A percentile compares a stretch with the other conserved stretches of the same genome.
These are phyloP conservation scores for Solanum neorickii DNA, from an alignment of 257 asterid species.

Conservation along the genomic window DNA sequence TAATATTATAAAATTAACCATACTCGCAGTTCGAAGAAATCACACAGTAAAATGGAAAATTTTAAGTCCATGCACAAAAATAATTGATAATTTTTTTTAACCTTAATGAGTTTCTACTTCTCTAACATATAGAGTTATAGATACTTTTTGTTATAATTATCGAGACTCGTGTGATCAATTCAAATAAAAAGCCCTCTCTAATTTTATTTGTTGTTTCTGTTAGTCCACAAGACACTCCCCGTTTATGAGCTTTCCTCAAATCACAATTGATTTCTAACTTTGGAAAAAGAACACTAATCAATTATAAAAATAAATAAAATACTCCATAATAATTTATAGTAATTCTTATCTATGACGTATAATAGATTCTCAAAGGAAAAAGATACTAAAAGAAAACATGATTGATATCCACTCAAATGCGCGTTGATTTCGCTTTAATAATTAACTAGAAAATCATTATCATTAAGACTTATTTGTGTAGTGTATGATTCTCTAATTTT, in stretches of 20 bases:
- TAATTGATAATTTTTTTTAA: neutral
- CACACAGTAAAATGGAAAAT: too few relatives aligned
- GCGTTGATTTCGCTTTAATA: neutral
- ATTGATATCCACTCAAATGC: neutral
- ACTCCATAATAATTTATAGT: neutral
- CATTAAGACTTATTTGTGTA: neutral
- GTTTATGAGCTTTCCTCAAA: neutral
- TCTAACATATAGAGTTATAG: neutral
- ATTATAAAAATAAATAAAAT: neutral
- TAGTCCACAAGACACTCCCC: neutral
- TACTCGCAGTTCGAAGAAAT: too few relatives aligned
- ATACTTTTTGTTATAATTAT: neutral
- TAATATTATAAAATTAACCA: neutral
- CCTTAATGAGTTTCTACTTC: neutral
- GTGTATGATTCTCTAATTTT: neutral
- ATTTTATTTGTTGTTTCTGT: neutral
- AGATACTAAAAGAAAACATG: neutral
- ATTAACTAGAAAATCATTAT: neutral
- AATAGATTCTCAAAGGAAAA: neutral
- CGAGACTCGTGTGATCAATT: fast-evolving
- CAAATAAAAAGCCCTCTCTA: neutral
- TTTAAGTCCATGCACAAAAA: neutral
- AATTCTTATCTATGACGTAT: neutral
- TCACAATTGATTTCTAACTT: neutral
- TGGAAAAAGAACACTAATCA: neutral